phyloP scores from a whole-genome alignment of 192 early-diverging fungal genomes.

The Pilaira anomala region DNA sequence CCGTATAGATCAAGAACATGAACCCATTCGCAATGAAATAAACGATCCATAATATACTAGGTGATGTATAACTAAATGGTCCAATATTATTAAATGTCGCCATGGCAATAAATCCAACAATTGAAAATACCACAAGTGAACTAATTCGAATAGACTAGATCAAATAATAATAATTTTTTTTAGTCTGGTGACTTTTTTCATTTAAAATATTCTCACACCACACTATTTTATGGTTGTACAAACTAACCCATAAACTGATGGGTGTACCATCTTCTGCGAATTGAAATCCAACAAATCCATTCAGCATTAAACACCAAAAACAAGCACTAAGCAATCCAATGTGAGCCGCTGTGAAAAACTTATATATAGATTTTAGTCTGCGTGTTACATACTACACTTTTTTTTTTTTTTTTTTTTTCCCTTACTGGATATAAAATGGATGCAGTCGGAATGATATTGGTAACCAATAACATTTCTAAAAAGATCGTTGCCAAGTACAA shows the following conservation, averaged over 20 bases:
- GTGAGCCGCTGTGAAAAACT: conserved; percentile 83
- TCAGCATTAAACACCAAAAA: conserved; percentile 88
- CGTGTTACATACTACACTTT: no score
- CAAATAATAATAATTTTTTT: background rate
- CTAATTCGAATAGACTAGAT: conserved; percentile 74
- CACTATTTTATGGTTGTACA: background rate
- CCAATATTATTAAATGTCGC: conserved; percentile 74
- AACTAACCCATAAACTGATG: conserved; percentile 83
- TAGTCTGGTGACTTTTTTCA: conserved; percentile 2
- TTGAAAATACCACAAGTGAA: conserved; percentile 72
- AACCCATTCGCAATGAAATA: conserved; percentile 85
- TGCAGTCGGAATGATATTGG: conserved; percentile 87
- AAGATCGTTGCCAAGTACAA: conserved; percentile 81
- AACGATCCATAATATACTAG: conserved; percentile 75
- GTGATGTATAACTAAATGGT: conserved; percentile 57
- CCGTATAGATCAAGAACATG: conserved; percentile 78
- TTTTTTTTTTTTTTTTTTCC: background rate
- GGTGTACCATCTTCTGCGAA: conserved; percentile 95
- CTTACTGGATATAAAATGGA: conserved; percentile 64
- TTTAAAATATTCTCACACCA: background rate
- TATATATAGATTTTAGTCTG: conserved; percentile 7
- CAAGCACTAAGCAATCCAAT: conserved; percentile 76
- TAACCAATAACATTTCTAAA: conserved; percentile 85
- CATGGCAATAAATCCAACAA: conserved; percentile 75
- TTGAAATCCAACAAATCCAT: conserved; percentile 94